A percentile compares a stretch with the other conserved stretches of the same genome.
These are phyloP conservation scores for Miscanthus lutarioriparius DNA, from an alignment of 176 grass and related monocot species.

Conservation along the genomic window DNA sequence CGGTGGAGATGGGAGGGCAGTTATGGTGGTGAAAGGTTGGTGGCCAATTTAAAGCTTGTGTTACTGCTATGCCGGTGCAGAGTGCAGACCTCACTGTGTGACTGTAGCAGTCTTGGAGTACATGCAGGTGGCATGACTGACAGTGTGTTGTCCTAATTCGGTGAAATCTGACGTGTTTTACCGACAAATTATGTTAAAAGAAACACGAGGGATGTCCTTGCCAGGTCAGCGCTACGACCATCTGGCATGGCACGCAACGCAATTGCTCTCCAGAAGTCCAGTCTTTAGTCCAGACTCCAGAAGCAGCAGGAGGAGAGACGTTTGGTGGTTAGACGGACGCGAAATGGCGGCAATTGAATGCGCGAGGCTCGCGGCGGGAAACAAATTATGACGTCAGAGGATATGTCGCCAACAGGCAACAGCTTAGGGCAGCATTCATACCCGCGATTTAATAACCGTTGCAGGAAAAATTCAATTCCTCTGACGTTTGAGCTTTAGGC, in stretches of 20 bases:
- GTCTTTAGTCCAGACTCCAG: too few species aligned
- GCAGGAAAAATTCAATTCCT: too few species aligned
- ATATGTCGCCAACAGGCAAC: background rate
- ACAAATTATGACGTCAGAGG: background rate
- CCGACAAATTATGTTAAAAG: background rate
- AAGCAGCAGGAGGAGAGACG: too few species aligned
- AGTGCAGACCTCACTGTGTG: background rate
- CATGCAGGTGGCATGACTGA: background rate
- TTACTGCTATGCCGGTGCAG: slow-evolving; percentile 27
- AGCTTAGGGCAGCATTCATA: slow-evolving; percentile 18
- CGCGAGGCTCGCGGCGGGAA: background rate
- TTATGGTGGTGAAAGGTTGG: slow-evolving; percentile 50
- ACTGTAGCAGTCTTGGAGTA: background rate
- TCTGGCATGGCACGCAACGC: background rate
- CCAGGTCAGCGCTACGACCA: background rate
- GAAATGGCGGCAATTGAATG: slow-evolving; percentile 22
- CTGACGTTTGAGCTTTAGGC: too few species aligned
- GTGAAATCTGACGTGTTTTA: background rate
- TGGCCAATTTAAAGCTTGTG: slow-evolving; percentile 54
- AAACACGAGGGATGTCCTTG: background rate
- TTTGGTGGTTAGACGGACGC: background rate
- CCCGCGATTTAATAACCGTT: background rate
- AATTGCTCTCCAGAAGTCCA: slow-evolving; percentile 6
- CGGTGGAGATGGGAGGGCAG: slow-evolving; percentile 20
- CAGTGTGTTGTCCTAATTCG: background rate